Evolutionary conservation across 1,284 basidiomycete genomes (phyloP).

Genomic region (Trichosporon ovoides): DNA sequence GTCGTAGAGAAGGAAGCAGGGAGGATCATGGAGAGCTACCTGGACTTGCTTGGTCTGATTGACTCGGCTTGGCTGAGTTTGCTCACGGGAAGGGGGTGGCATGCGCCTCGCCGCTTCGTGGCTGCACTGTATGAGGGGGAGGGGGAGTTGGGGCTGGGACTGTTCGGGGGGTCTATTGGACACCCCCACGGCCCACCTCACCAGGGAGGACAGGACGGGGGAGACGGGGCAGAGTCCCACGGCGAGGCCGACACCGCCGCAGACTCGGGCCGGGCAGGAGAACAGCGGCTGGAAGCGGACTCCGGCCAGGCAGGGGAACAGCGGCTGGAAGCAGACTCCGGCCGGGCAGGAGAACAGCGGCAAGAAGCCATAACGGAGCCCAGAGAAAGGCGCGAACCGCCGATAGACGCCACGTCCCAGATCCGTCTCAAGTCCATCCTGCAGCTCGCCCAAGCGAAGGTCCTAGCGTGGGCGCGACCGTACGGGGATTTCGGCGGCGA

Average conservation of each 20-base stretch:
- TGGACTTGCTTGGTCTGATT: slow-evolving; percentile 23
- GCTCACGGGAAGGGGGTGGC: slow-evolving; percentile 8
- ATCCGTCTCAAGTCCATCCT: slow-evolving; percentile 33
- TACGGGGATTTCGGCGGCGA: slow-evolving; percentile 33
- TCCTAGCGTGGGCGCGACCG: slow-evolving; percentile 34
- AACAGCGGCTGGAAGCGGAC: too few species aligned
- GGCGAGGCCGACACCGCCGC: too few species aligned
- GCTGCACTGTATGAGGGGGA: not conserved
- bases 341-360: too few species aligned
- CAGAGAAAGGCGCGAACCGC: slow-evolving; percentile 13
- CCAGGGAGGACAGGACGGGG: too few species aligned
- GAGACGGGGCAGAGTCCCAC: too few species aligned
- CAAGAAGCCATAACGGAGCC: not conserved
- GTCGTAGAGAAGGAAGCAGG: slow-evolving; percentile 14
- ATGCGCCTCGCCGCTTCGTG: not conserved
- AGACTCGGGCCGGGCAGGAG: too few species aligned
- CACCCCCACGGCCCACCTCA: not conserved
- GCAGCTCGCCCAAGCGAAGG: slow-evolving; percentile 21
- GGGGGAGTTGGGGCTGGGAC: not conserved
- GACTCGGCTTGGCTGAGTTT: slow-evolving; percentile 33
- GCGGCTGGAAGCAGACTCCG: too few species aligned
- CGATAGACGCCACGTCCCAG: slow-evolving; percentile 28
- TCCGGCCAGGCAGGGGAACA: too few species aligned
- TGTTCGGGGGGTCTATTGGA: not conserved
- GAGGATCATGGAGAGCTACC: slow-evolving; percentile 16